These are phyloP conservation scores for Leptosphaerulina australis DNA, from an alignment of 2,329 filamentous ascomycete genomes.

Conservation along the genomic window DNA sequence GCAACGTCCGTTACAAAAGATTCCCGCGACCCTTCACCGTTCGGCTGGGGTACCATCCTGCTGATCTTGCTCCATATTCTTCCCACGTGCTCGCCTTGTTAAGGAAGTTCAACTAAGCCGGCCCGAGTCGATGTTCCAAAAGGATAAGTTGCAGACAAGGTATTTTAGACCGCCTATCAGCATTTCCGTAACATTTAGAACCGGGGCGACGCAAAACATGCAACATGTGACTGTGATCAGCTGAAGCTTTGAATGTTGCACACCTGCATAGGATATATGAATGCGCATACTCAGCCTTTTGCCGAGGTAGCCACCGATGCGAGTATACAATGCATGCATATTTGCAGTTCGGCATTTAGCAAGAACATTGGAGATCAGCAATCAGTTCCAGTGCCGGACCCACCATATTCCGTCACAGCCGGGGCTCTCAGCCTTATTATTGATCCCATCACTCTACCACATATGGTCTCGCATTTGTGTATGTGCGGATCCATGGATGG, in stretches of 20 bases:
- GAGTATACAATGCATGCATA: neutral
- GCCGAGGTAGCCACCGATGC: neutral
- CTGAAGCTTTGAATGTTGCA: neutral
- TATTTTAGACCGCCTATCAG: conserved; percentile 17
- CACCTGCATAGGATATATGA: neutral
- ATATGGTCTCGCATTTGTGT: no score
- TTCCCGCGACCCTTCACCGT: conserved; percentile 5
- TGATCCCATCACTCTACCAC: no score
- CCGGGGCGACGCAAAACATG: neutral
- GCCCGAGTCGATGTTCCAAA: conserved; percentile 1
- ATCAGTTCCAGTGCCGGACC: neutral
- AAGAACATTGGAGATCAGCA: neutral
- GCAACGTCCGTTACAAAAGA: conserved; percentile 3
- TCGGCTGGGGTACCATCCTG: conserved; percentile 2
- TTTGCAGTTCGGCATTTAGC: conserved; percentile 5
- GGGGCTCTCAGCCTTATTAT: no score
- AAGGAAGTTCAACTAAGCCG: conserved; percentile 6
- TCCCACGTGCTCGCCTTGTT: conserved; percentile 10
- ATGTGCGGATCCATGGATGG: no score
- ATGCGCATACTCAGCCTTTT: neutral
- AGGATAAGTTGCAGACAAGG: conserved; percentile 10
- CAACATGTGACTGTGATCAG: neutral
- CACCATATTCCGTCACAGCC: no score
- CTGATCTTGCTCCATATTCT: conserved; percentile 2
- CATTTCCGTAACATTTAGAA: conserved; percentile 3